These are phyloP conservation scores for Obelidium mucronatum DNA, from an alignment of 192 early-diverging fungal genomes.

Conservation along the genomic window DNA sequence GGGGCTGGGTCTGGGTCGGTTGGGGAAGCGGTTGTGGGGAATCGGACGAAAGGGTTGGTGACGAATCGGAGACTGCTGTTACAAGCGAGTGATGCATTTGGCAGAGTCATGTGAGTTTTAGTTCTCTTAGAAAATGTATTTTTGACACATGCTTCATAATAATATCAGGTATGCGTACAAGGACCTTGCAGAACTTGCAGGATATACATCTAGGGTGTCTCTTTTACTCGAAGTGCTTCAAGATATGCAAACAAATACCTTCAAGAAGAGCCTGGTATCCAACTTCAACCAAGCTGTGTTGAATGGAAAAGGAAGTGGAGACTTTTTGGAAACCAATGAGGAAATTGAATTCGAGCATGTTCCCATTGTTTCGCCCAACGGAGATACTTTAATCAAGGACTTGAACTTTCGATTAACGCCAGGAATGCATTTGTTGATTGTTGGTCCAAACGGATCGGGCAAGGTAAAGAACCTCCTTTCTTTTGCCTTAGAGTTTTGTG, in stretches of 20 bases:
- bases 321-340: constrained; percentile 9
- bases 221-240: constrained; percentile 85
- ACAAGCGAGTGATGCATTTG: constrained; percentile 90
- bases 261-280: constrained; percentile 47
- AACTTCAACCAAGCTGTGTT: constrained; percentile 43
- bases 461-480: constrained; percentile 56
- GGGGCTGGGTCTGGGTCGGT: constrained; percentile 32
- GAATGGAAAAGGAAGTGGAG: constrained; percentile 34
- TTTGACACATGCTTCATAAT: not conserved
- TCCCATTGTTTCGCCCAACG: constrained; percentile 57
- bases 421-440: constrained; percentile 90
- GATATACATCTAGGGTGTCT: constrained; percentile 88
- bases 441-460: constrained; percentile 86
- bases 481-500: constrained; percentile 1
- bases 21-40: constrained; percentile 57
- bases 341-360: constrained; percentile 50
- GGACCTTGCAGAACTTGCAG: constrained; percentile 89
- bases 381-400: constrained; percentile 68
- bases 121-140: not conserved
- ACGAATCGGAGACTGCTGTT: constrained; percentile 93
- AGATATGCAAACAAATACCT: constrained; percentile 54
- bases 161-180: constrained; percentile 83
- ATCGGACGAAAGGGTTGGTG: constrained; percentile 84
- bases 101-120: constrained; percentile 79
- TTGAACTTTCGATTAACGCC: constrained; percentile 89